Evolutionary conservation across 805 yeast genomes (phyloP).

Genomic region (Yarrowia sp.): DNA sequence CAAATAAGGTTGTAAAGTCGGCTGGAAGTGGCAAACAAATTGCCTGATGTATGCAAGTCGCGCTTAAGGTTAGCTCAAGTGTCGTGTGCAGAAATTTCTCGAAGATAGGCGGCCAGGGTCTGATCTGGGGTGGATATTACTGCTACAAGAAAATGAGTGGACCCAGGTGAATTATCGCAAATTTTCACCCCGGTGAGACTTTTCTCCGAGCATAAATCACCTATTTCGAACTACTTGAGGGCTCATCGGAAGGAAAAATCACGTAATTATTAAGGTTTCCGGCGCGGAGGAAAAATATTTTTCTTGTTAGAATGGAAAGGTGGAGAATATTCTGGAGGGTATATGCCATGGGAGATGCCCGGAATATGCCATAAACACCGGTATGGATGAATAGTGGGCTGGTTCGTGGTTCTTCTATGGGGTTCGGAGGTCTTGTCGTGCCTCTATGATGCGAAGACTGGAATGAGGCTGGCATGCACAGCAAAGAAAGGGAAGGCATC

Average conservation of each 20-base stretch:
- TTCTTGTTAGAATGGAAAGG: background rate
- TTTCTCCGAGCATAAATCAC: no score
- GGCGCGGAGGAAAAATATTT: background rate
- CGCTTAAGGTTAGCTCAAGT: background rate
- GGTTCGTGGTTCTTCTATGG: no score
- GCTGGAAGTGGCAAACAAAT: slow-evolving; percentile 15
- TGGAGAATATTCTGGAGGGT: background rate
- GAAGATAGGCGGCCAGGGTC: no score
- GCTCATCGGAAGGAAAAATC: background rate
- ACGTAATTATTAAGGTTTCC: background rate
- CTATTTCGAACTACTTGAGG: no score
- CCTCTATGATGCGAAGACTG: background rate
- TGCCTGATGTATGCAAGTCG: background rate
- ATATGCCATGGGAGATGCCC: background rate
- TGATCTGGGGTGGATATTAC: background rate
- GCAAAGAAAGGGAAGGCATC: background rate
- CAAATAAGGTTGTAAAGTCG: background rate
- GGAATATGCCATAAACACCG: background rate
- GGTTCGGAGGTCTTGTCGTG: background rate
- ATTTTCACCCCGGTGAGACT: no score
- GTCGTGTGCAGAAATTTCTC: background rate
- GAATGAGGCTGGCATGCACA: background rate
- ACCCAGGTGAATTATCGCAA: background rate
- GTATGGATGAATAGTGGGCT: no score
- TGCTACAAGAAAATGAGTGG: background rate